Evolutionary conservation across 148 eudicot species (phyloP).

Genomic region (Pharnaceum exiguum): DNA sequence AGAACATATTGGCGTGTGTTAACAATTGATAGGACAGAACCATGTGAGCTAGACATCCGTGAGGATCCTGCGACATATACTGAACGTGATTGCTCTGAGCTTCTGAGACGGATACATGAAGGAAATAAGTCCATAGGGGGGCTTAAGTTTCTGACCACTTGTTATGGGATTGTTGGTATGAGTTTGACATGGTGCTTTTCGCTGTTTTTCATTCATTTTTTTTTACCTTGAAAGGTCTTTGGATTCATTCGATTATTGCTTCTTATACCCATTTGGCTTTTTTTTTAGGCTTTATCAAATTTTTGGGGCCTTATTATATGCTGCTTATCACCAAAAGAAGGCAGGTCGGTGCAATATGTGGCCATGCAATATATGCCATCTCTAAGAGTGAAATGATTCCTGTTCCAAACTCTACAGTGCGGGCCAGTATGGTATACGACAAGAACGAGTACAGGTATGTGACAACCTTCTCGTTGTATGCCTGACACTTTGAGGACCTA

Average conservation of each 20-base stretch:
- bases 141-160: conserved; percentile 73
- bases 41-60: conserved; percentile 65
- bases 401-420: conserved; percentile 47
- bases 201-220: too few species aligned
- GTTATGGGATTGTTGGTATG: conserved; percentile 95
- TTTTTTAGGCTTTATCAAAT: conserved; percentile 67
- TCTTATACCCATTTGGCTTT: background rate
- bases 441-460: conserved; percentile 67
- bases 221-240: background rate
- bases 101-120: conserved; percentile 75
- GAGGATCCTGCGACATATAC: conserved; percentile 77
- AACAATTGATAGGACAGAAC: conserved; percentile 76
- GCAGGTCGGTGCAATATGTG: conserved; percentile 81
- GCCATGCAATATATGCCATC: conserved; percentile 73
- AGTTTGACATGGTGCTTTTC: background rate
- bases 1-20: conserved; percentile 81
- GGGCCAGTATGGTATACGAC: conserved; percentile 27
- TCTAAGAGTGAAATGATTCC: conserved; percentile 76
- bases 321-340: conserved; percentile 76
- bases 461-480: background rate
- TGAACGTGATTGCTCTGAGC: conserved; percentile 69
- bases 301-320: conserved; percentile 93
- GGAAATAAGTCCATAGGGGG: conserved; percentile 90
- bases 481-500: background rate
- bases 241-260: background rate